Base-by-base conservation (phyloP, 1,284 basidiomycete species). In the Ceratobasidium sp. region DNA sequence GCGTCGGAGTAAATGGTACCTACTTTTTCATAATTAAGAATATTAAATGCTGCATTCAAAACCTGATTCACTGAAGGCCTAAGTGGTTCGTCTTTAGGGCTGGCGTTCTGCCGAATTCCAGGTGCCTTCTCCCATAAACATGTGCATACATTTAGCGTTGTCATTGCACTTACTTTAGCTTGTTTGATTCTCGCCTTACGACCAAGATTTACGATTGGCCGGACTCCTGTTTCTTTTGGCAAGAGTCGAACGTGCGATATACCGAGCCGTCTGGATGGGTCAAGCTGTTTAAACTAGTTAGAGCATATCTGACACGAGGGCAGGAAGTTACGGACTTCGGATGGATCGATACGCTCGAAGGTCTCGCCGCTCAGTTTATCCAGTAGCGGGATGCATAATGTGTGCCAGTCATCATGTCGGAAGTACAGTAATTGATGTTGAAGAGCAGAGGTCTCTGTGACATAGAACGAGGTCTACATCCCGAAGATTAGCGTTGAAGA, bases 181-280 rank as follows among this genome's bases (percentile, higher is more conserved):
- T 44, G 65, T 52, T 74, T 64, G 12, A 48, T 54, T 42, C 83
- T 82, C 15, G 84, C 82, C 79, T 91, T 91, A 44, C 93, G 88
- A 15, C 93, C 90, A 48, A 99, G 86, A 83, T 99, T 99, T 48
- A 98, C 94, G 78, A 99, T 98, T 0, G 97, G 97, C 44, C 98
- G 89, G 3, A 99, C 95, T 0, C 97, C 97, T 3, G 90, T 94
- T 76, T 97, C 96, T 84, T 99, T 99, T 0, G 97, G 98, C 38
- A 99, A 86, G 0, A 99, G 87, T 1, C 98, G 90, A 7, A 99
- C 92, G 79, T 94, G 94, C 0, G 96, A 95, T 82, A 93, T 42
- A 12, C 71, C 71, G 9, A 74, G 48, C 4, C 48, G 57, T 17
- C 71, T 59, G 23, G 71, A 74, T n/a, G 57, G 50, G 20, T 64